Conservation (phyloP, 2,329 filamentous ascomycete genomes). For the Coniochaeta sp. region DNA sequence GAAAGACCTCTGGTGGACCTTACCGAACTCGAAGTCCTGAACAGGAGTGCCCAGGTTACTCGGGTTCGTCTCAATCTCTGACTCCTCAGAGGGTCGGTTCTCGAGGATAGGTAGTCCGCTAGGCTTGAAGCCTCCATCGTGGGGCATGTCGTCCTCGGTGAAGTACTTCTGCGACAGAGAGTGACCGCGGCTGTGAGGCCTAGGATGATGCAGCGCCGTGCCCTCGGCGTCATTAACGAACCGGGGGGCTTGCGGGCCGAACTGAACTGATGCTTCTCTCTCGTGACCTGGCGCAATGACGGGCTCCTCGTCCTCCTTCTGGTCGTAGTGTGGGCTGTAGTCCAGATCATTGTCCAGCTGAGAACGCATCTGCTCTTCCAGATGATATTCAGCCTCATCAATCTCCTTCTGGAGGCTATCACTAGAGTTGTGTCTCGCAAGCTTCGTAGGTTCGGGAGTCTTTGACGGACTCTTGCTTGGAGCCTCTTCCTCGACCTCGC, state of each 20-base stretch:
- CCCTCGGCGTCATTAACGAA: conserved; percentile 48
- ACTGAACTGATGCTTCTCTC: conserved; percentile 39
- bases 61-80: conserved; percentile 67
- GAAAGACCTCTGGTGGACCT: conserved; percentile 45
- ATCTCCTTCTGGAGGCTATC: conserved; percentile 76
- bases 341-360: conserved; percentile 69
- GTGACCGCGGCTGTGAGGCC: conserved; percentile 67
- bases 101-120: conserved; percentile 30
- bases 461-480: conserved; percentile 45
- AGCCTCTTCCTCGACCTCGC: conserved; percentile 64
- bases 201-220: conserved; percentile 61
- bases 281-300: conserved; percentile 22
- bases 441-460: conserved; percentile 41
- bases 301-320: conserved; percentile 19
- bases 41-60: conserved; percentile 63
- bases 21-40: conserved; percentile 38
- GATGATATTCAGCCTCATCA: conserved; percentile 77
- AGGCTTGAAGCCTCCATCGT: conserved; percentile 31
- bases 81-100: conserved; percentile 42
- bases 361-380: conserved; percentile 72
- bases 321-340: conserved; percentile 57
- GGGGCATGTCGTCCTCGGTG: conserved; percentile 44
- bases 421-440: conserved; percentile 61
- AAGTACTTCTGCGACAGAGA: conserved; percentile 63
- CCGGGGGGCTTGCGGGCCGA: conserved; percentile 36